phyloP scores from a whole-genome alignment of 768 basidiomycete genomes.

The Mycena epipterygia region DNA sequence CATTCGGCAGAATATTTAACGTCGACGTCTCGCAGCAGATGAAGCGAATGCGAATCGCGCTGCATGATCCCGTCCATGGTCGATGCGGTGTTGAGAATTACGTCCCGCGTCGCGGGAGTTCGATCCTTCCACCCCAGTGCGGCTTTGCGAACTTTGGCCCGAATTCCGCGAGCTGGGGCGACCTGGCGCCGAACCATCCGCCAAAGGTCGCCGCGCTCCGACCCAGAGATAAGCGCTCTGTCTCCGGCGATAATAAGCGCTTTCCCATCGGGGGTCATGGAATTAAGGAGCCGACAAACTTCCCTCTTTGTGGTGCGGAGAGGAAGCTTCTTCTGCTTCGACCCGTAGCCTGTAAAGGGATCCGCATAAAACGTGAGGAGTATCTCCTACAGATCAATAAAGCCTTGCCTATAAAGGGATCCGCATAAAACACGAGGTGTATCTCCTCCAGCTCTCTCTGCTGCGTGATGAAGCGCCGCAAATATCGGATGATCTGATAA shows the following conservation, averaged over 20 bases:
- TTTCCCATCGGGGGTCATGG: neutral
- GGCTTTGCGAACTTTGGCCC: neutral
- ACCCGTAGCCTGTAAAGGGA: neutral
- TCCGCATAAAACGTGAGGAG: conserved; percentile 6
- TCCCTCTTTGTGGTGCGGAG: neutral
- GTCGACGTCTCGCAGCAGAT: neutral
- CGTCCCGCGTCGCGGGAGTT: neutral
- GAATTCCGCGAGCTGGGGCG: neutral
- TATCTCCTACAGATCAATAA: neutral
- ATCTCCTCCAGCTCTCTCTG: neutral
- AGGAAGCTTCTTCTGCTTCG: neutral
- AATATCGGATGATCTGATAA: neutral
- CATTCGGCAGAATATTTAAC: conserved; percentile 3
- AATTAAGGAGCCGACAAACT: conserved; percentile 13
- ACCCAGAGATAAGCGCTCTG: neutral
- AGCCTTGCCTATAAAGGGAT: neutral
- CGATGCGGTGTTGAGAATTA: neutral
- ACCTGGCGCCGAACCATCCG: neutral
- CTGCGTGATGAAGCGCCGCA: neutral
- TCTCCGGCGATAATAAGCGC: neutral
- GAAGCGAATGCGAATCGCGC: conserved; percentile 8
- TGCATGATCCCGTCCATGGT: neutral
- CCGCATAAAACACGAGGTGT: neutral
- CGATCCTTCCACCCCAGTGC: neutral
- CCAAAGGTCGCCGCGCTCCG: neutral